These are phyloP conservation scores for Monosporascus ibericus DNA, from an alignment of 2,329 filamentous ascomycete species.

Conservation along the genomic window DNA sequence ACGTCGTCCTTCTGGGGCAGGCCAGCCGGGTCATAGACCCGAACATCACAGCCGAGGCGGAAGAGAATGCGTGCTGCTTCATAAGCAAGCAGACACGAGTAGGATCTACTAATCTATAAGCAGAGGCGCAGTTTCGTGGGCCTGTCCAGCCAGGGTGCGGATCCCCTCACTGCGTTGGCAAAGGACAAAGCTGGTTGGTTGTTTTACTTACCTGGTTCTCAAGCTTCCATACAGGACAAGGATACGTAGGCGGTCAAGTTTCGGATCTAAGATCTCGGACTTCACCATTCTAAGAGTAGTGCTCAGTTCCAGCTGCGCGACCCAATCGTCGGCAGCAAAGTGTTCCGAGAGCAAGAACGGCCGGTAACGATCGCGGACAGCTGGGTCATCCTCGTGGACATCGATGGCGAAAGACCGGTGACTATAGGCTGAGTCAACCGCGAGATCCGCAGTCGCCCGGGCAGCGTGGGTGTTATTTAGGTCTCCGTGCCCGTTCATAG, in stretches of 20 bases:
- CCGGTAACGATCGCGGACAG: constrained; percentile 33
- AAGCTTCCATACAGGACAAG: no score
- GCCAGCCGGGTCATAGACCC: constrained; percentile 52
- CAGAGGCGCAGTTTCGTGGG: no score
- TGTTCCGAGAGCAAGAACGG: constrained; percentile 46
- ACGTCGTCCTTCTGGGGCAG: constrained; percentile 33
- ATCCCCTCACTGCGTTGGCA: no score
- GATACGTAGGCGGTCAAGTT: background rate
- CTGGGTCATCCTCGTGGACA: no score
- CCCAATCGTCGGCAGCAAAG: constrained; percentile 43
- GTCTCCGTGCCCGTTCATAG: no score
- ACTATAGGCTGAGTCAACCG: no score
- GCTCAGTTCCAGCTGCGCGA: constrained; percentile 48
- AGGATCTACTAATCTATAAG: constrained; percentile 38
- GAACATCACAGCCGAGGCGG: constrained; percentile 60
- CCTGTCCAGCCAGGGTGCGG: no score
- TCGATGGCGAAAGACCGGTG: no score
- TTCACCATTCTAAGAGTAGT: constrained; percentile 39
- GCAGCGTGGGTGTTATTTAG: no score
- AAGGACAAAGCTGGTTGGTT: no score
- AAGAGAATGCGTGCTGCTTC: constrained; percentile 56
- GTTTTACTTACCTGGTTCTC: no score
- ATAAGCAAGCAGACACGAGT: constrained; percentile 52
- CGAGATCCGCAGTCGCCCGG: no score
- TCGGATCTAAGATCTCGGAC: constrained; percentile 26